Percentiles rank a stretch among this genome's conserved stretches.
phyloP scores from a whole-genome alignment of 2,329 filamentous ascomycete species.

The Fusarium paranaense region DNA sequence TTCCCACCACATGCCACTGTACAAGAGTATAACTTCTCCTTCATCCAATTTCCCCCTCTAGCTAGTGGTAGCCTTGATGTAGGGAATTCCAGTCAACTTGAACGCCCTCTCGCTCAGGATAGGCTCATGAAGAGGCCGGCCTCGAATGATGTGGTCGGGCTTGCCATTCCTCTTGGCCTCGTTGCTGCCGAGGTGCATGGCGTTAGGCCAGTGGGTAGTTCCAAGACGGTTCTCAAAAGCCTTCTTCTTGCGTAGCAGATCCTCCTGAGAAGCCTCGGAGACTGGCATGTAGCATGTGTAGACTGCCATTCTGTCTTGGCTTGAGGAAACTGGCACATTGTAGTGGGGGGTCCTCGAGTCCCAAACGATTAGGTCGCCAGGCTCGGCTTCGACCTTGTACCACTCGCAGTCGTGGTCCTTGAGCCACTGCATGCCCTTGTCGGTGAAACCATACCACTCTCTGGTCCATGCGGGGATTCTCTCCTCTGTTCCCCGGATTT shows the following conservation, averaged over 20 bases:
- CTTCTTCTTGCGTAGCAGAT: constrained; percentile 54
- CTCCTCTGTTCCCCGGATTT: constrained; percentile 48
- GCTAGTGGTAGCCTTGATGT: constrained; percentile 20
- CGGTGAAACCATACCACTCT: constrained; percentile 49
- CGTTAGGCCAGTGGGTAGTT: constrained; percentile 58
- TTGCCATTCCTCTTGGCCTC: constrained; percentile 36
- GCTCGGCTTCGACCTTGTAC: constrained; percentile 55
- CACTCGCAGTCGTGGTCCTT: constrained; percentile 47
- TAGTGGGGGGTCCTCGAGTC: constrained; percentile 55
- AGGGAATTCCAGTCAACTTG: constrained; percentile 41
- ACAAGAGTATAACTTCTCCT: not conserved
- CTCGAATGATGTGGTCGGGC: constrained; percentile 30
- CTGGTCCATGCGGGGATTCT: constrained; percentile 52
- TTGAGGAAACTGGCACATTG: constrained; percentile 50
- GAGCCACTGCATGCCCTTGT: constrained; percentile 53
- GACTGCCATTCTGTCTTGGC: constrained; percentile 53
- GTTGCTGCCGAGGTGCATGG: constrained; percentile 30
- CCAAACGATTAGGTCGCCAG: constrained; percentile 57
- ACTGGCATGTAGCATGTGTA: constrained; percentile 45
- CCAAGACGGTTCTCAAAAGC: constrained; percentile 52
- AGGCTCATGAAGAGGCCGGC: constrained; percentile 32
- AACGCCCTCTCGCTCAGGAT: constrained; percentile 30
- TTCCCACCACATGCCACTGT: not conserved
- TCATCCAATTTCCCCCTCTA: not conserved
- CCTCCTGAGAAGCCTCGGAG: constrained; percentile 44